Conservation (phyloP, 2,329 filamentous ascomycete species). For the Diaporthe aspalathi region DNA sequence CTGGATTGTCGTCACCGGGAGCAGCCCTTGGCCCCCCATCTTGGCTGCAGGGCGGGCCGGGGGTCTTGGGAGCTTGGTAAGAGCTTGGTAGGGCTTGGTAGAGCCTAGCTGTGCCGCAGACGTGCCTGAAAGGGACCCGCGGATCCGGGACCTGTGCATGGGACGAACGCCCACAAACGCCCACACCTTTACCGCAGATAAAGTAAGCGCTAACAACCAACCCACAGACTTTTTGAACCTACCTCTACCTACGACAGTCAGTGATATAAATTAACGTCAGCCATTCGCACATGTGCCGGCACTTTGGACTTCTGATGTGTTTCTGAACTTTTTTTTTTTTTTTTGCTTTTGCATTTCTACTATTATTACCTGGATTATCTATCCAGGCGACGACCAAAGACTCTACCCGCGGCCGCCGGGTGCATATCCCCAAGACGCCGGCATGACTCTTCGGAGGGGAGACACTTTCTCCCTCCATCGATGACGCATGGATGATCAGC, state of each 20-base stretch:
- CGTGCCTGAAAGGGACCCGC: conserved; percentile 7
- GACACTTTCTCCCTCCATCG: background rate
- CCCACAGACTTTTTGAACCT: background rate
- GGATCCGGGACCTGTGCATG: background rate
- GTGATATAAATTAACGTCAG: background rate
- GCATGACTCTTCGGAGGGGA: background rate
- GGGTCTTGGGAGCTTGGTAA: background rate
- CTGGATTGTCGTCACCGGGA: no score
- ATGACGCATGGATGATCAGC: background rate
- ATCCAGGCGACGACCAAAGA: background rate
- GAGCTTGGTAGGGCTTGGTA: background rate
- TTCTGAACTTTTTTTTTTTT: background rate
- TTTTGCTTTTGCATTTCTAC: conserved; percentile 5
- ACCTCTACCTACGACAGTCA: background rate
- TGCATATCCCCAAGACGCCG: background rate
- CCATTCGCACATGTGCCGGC: background rate
- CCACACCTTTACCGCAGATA: background rate
- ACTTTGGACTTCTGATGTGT: background rate
- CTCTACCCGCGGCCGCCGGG: background rate
- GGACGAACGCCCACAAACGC: background rate
- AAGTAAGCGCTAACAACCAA: conserved; percentile 22
- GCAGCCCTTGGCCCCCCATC: background rate
- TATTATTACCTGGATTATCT: background rate
- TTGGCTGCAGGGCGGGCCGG: conserved; percentile 25
- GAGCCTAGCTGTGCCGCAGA: conserved; percentile 22